These are phyloP conservation scores for Pelargonium fulgidum DNA, from an alignment of 441 rosid genomes.

Conservation along the genomic window DNA sequence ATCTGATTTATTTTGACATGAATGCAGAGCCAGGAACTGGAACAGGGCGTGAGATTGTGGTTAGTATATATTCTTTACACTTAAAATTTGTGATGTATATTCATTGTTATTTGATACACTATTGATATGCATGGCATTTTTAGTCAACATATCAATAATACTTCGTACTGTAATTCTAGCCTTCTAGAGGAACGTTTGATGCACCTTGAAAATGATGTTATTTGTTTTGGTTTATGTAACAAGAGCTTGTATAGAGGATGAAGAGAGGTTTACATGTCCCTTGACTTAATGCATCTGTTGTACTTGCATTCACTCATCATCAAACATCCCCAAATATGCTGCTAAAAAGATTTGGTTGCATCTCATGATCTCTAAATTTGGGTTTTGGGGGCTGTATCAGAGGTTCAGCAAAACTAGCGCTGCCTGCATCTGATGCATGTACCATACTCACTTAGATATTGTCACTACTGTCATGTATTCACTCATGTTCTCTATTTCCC, in stretches of 20 bases:
- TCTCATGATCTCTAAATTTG: not conserved
- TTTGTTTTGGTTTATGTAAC: not conserved
- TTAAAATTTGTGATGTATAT: constrained; percentile 2
- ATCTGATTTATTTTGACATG: constrained; percentile 3
- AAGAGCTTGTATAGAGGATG: not conserved
- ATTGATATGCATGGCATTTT: not conserved
- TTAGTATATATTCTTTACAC: constrained; percentile 23
- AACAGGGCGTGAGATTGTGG: constrained; percentile 50
- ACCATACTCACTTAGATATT: not conserved
- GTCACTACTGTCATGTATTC: not conserved
- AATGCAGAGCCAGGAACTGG: constrained; percentile 51
- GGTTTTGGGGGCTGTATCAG: not conserved
- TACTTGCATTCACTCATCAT: not conserved
- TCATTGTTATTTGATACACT: not conserved
- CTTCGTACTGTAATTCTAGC: not conserved
- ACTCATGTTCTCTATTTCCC: not conserved
- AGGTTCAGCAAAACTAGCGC: not conserved
- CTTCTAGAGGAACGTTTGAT: not conserved
- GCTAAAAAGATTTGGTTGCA: not conserved
- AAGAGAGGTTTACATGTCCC: not conserved
- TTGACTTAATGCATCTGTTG: not conserved
- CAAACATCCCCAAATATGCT: not conserved
- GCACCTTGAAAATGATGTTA: not conserved
- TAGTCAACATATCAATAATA: not conserved
- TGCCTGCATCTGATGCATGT: not conserved